Base-by-base conservation (phyloP, 1,139 yeast species). In the Taphrina communis region DNA sequence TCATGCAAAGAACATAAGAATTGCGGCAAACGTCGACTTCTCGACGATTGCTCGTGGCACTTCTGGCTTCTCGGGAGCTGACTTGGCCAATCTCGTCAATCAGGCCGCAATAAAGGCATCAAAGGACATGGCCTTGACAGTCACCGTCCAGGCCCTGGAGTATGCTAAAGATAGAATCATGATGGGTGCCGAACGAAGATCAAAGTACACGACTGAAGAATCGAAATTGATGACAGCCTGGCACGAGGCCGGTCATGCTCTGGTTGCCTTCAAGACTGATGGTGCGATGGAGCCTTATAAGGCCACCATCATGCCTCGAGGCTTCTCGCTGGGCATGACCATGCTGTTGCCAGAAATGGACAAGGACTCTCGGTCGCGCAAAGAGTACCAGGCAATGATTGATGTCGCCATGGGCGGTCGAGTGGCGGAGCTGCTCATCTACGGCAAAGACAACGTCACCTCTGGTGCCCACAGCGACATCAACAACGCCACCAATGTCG, bases 341-440 rank as follows among this genome's bases (percentile, higher is more conserved):
- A 94, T 93, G 84, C 98, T 93, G 81, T 84, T 94, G 72, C 99
- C 99, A 3, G 99, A 95, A 78, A 92, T 93, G 96, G 99, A 94
- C 80, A 93, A 95, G 81, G 94, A 90, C 71, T 98, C 94, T 76
- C 89, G 90, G 80, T 90, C 97, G 57, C 89, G 86, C 77, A 86
- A 84, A 72, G 99, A 94, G 80, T 90, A 97, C 77, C 83, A 89
- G 73, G 97, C 99, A 0, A 83, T 96, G 73, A 81, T 94, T 73
- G 99, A 94, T 78, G 99, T 94, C 66, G 92, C 97, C 78, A 94
- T 94, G 99, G 99, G 99, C 71, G 99, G 99, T 72, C 93, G 93
- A 78, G 88, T 93, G 71, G 99, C 99, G 42, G 99, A 94, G 81
- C 97, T 93, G 78, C 82, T 91, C 83, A 84, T 90, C 61, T 90